Evolutionary conservation across 352 stramenopile genomes (phyloP).

Genomic region (Pelagophyceae sp.): DNA sequence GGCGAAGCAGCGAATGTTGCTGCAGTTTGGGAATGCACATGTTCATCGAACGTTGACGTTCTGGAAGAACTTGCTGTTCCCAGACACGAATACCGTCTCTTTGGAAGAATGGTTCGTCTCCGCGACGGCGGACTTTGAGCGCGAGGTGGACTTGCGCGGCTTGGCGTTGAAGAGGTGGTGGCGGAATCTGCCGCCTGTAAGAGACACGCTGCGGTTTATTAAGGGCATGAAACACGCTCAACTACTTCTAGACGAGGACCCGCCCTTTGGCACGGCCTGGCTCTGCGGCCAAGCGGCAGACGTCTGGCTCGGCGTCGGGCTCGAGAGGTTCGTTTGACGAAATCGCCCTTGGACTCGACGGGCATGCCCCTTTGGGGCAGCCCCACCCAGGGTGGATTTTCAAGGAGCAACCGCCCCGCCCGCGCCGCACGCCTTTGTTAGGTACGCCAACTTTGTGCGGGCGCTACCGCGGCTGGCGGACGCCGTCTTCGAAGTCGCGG

Average conservation of each 20-base stretch:
- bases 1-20: too few species aligned
- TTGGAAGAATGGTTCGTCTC: not conserved
- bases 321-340: not conserved
- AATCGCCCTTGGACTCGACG: not conserved
- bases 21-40: too few species aligned
- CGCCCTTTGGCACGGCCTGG: not conserved
- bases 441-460: not conserved
- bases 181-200: not conserved
- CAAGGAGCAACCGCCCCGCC: not conserved
- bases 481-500: not conserved
- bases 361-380: not conserved
- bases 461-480: not conserved
- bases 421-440: not conserved
- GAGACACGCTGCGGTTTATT: not conserved
- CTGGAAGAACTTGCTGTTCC: too few species aligned
- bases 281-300: not conserved
- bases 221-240: not conserved
- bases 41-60: too few species aligned
- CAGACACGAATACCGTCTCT: not conserved
- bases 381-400: too few species aligned
- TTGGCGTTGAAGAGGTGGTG: not conserved
- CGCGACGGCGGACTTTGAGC: not conserved
- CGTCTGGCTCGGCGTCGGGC: not conserved
- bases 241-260: not conserved
- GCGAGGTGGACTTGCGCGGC: not conserved